Percentiles rank a stretch among this genome's conserved stretches.
These are phyloP conservation scores for Sequoia sempervirens DNA, from an alignment of 75 land plant species.

Conservation along the genomic window DNA sequence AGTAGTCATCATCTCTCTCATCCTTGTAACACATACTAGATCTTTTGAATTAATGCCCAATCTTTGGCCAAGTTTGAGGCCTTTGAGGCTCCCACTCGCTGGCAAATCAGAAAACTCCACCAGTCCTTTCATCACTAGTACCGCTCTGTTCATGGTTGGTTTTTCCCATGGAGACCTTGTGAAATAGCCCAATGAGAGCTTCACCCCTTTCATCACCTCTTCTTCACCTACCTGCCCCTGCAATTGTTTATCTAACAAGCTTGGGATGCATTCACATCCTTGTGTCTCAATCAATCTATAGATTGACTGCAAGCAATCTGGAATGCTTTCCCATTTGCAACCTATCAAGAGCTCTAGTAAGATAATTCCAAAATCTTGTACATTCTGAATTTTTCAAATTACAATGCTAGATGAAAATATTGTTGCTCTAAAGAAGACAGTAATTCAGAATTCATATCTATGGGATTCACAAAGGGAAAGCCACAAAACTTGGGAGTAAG, in stretches of 20 bases:
- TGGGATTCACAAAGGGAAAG: background rate
- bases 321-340: background rate
- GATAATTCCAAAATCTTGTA: background rate
- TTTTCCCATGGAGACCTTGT: background rate
- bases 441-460: background rate
- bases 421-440: background rate
- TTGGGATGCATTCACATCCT: background rate
- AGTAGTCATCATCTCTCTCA: background rate
- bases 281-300: background rate
- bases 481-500: background rate
- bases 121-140: conserved; percentile 20
- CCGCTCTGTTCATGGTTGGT: background rate
- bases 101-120: conserved; percentile 75
- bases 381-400: background rate
- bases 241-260: background rate
- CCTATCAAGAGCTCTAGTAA: background rate
- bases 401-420: background rate
- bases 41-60: background rate
- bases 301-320: background rate
- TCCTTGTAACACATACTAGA: background rate
- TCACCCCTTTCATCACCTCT: background rate
- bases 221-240: background rate
- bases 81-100: conserved; percentile 2
- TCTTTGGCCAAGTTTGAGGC: background rate
- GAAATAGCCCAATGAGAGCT: background rate